Evolutionary conservation across 805 yeast species (phyloP), one percentile per base, ranked within the genome.

Genomic region (Nakazawaea sp.): DNA sequence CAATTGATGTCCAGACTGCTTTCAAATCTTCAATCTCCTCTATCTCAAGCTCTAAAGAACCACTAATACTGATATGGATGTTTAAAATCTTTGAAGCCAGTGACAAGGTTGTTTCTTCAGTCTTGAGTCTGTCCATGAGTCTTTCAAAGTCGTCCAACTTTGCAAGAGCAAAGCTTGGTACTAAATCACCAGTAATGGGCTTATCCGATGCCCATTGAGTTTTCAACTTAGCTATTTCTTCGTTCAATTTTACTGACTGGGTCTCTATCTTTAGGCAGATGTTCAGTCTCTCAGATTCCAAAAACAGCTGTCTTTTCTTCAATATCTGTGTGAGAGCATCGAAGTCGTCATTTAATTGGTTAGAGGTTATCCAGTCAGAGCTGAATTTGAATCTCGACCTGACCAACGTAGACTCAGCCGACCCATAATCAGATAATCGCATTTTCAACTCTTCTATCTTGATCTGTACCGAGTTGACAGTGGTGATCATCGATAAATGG

Each of bases 1-100:
- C 70, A 25, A 86, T 62, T 0, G 81, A 62, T 1, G 64, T 48
- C 94, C 94, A 85, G 1, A 81, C 86, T 1, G 68, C 49, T 40
- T 64, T 70, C 26, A 80, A 63, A 32, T 80, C 83, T 0, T 45
- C 40, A 1, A 83, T 56, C 43, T 84, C 92, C 3, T 63, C 68
- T 0, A 52, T 17, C 5, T 25, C 11, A 2, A 29, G 21, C 9
- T 24, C 40, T 1, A 54, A 35, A 10, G 33, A 21, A 2, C 18
- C 29, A 16, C 21, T 5, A 13, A 17, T 19, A 1, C 44, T 44
- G 1, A 68, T 37, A 0, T 66, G 60, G 1, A 64, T 45, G 17
- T 53, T 58, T 19, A 67, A 56, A 13, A 59, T 45, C 8, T 27
- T 40, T 4, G 56, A 62, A 1, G 76, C 71, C 12, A 50, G 43